Evolutionary conservation across 768 basidiomycete genomes (phyloP), one percentile per base, ranked within the genome.

Genomic region (Phlebiopsis flavidoalba): DNA sequence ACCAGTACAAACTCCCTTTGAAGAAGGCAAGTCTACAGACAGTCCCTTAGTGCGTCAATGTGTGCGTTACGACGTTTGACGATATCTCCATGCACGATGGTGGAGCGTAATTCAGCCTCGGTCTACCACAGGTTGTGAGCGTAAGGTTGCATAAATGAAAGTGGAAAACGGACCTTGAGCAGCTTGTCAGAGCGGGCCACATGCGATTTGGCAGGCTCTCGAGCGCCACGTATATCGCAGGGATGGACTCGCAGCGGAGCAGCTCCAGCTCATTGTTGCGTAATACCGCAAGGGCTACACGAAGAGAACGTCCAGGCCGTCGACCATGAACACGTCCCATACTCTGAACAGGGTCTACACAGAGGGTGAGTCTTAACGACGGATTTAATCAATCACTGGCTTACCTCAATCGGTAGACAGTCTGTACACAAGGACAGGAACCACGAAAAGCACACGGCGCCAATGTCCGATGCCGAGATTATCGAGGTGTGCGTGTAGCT

Each of bases 371-470:
- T 6, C 26, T 2, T 2, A 6, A 31, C 26, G 26, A 31, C n/a
- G n/a, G n/a, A n/a, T n/a, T n/a, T n/a, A n/a, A 22, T 35, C 5
- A 46, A 49, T 21, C 51, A 26, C 31, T 19, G 54, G 71, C 80
- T 35, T 60, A 94, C 94, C 83, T 96, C 95, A 26, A 98, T 91
- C 11, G 96, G 96, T 8, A 98, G 76, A 70, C 95, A 96, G 66
- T 97, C 95, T 0, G 95, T 97, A 69, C 98, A 98, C 21, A 99
- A 78, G 3, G 93, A 95, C 24, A 99, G 76, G 74, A 98, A 97
- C 97, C 97, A 99, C 12, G 95, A 96, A 77, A 99, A 99, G 62
- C 94, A 97, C 62, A 98, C 93, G 0, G 95, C 95, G 2, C 88
- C 87, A 1, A 99, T 80, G 69, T 99, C n/a, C 95, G 12, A 98